These are phyloP conservation scores for Colletotrichum trifolii DNA, from an alignment of 2,329 filamentous ascomycete species.

Conservation along the genomic window DNA sequence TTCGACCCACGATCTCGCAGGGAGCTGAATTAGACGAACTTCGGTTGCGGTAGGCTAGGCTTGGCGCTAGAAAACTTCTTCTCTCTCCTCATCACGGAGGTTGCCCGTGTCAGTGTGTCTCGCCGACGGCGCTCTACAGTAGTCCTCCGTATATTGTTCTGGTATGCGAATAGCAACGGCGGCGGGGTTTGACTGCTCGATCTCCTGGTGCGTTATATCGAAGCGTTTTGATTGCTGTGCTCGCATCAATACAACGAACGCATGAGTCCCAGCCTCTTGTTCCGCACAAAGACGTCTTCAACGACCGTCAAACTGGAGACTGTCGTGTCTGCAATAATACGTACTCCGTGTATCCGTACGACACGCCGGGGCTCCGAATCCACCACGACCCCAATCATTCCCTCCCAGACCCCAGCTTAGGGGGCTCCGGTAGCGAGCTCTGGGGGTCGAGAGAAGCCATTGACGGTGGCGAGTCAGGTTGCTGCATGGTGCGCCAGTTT, in stretches of 20 bases:
- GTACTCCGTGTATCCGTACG: neutral
- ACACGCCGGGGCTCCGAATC: neutral
- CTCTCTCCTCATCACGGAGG: conserved; percentile 1
- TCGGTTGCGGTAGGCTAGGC: conserved; percentile 4
- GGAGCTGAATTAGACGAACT: neutral
- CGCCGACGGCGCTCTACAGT: neutral
- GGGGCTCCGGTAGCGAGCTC: neutral
- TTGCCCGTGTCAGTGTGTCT: neutral
- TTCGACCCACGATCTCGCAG: conserved; percentile 13
- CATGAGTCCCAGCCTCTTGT: too few relatives aligned
- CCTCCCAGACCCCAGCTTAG: conserved; percentile 6
- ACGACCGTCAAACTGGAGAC: neutral
- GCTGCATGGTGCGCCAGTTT: conserved; percentile 9
- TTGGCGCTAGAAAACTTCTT: neutral
- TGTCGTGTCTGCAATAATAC: neutral
- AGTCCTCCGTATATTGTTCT: neutral
- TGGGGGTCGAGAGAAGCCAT: neutral
- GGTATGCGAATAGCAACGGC: neutral
- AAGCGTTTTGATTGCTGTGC: too few relatives aligned
- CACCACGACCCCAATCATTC: conserved; percentile 4
- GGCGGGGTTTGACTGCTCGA: neutral
- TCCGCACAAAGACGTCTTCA: too few relatives aligned
- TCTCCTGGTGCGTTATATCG: conserved; percentile 1
- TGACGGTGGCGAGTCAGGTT: conserved; percentile 14
- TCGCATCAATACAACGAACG: too few relatives aligned